A percentile compares a stretch with the other conserved stretches of the same genome.
Evolutionary conservation across 768 basidiomycete genomes (phyloP).

Genomic region (Boletus subparvulus): DNA sequence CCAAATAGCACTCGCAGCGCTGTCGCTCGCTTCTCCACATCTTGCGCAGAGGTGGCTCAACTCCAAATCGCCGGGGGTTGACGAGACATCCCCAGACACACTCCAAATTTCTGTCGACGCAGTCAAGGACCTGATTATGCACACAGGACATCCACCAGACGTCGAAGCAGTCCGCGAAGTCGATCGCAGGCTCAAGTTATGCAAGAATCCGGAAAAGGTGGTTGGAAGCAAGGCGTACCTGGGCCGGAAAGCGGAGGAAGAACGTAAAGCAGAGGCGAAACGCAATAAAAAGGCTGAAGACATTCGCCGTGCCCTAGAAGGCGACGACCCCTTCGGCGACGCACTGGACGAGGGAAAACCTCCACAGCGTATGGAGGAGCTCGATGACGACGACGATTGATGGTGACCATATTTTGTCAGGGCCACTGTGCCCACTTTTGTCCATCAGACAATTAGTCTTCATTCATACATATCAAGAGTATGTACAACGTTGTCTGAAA

Average conservation of each 20-base stretch:
- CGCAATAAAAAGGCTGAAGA: conserved; percentile 60
- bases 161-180: conserved; percentile 86
- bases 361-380: conserved; percentile 33
- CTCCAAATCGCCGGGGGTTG: conserved; percentile 34
- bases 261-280: conserved; percentile 67
- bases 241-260: conserved; percentile 68
- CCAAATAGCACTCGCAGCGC: conserved; percentile 85
- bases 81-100: conserved; percentile 16
- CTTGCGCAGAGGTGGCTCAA: conserved; percentile 62
- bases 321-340: conserved; percentile 72
- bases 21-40: conserved; percentile 62
- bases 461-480: not conserved
- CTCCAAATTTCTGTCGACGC: conserved; percentile 35
- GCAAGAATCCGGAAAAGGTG: conserved; percentile 96
- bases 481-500: not conserved
- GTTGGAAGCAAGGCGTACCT: conserved; percentile 84
- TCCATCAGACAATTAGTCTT: not conserved
- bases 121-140: conserved; percentile 57
- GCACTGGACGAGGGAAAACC: conserved; percentile 41
- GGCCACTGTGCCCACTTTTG: not conserved
- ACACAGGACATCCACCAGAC: conserved; percentile 62
- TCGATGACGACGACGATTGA: conserved; percentile 49
- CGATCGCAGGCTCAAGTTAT: conserved; percentile 80
- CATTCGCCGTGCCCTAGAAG: conserved; percentile 43
- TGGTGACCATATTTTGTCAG: not conserved